Conservation (phyloP, 2,329 filamentous ascomycete genomes). For the Biscogniauxia mediterranea region DNA sequence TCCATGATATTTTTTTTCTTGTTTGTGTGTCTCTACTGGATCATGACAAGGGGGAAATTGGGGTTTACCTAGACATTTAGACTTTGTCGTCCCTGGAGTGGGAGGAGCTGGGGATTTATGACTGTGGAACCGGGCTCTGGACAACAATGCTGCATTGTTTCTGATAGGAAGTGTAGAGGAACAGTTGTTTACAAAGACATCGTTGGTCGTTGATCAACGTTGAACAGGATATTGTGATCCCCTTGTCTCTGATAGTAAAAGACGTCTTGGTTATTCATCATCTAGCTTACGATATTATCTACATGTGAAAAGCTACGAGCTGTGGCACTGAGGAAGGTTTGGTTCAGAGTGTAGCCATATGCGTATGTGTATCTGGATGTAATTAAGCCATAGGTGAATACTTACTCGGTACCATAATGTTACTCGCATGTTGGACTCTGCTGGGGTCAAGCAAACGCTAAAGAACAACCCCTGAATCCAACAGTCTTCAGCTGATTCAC, state of each 20-base stretch:
- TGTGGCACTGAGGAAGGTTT: background rate
- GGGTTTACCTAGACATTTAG: background rate
- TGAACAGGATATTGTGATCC: background rate
- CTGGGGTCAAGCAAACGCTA: too few species aligned
- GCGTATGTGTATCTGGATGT: background rate
- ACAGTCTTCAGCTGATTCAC: too few species aligned
- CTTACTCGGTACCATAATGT: too few species aligned
- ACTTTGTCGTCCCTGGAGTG: background rate
- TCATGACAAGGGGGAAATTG: background rate
- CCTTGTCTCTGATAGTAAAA: background rate
- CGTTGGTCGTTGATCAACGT: background rate
- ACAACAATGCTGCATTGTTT: background rate
- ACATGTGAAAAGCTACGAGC: background rate
- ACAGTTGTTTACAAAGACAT: background rate
- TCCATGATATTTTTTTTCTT: constrained; percentile 12
- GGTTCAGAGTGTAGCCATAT: background rate
- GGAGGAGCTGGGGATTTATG: background rate
- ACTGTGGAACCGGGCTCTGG: background rate
- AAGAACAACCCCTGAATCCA: too few species aligned
- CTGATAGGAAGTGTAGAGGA: background rate
- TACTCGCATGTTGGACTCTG: too few species aligned
- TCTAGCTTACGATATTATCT: background rate
- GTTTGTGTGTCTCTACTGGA: background rate
- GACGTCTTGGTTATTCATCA: background rate
- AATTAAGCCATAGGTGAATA: background rate